These are phyloP conservation scores for Aschersonia sp. DNA, from an alignment of 2,329 filamentous ascomycete genomes.

Conservation along the genomic window DNA sequence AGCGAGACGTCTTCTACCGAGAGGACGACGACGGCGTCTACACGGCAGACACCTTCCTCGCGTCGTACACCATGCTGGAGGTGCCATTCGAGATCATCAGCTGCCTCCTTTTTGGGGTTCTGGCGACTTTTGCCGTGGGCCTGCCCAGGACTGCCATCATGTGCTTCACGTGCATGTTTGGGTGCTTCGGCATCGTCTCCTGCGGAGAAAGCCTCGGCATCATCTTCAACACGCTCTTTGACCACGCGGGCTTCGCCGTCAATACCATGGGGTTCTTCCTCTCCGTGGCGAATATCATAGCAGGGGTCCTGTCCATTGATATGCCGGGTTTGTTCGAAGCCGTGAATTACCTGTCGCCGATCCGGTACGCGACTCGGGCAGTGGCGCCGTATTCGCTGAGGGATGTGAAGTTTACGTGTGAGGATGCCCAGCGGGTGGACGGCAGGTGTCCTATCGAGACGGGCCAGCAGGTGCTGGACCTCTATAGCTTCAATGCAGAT, in stretches of 20 bases:
- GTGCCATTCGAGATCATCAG: constrained; percentile 57
- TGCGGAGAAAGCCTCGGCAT: constrained; percentile 67
- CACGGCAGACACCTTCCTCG: constrained; percentile 54
- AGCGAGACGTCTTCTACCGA: constrained; percentile 63
- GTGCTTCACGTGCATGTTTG: constrained; percentile 54
- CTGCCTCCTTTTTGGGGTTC: constrained; percentile 48
- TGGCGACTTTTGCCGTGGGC: constrained; percentile 50
- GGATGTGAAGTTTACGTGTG: constrained; percentile 49
- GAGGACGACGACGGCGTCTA: constrained; percentile 65
- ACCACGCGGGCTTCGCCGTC: constrained; percentile 58
- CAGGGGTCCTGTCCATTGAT: constrained; percentile 55
- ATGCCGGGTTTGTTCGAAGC: constrained; percentile 52
- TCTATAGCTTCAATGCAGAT: constrained; percentile 53
- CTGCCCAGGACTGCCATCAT: constrained; percentile 47
- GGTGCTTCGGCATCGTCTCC: constrained; percentile 58
- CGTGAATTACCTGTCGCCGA: constrained; percentile 58
- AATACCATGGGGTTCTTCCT: constrained; percentile 58
- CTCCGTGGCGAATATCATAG: constrained; percentile 56
- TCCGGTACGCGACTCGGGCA: constrained; percentile 55
- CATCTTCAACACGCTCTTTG: constrained; percentile 65
- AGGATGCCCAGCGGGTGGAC: constrained; percentile 39
- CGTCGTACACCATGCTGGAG: constrained; percentile 56
- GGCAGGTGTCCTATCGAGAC: constrained; percentile 51
- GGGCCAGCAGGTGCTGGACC: constrained; percentile 49
- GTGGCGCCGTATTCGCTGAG: constrained; percentile 51